Evolutionary conservation across 1,139 yeast genomes (phyloP), one percentile per base, ranked within the genome.

Genomic region (Kodamaea arcana): DNA sequence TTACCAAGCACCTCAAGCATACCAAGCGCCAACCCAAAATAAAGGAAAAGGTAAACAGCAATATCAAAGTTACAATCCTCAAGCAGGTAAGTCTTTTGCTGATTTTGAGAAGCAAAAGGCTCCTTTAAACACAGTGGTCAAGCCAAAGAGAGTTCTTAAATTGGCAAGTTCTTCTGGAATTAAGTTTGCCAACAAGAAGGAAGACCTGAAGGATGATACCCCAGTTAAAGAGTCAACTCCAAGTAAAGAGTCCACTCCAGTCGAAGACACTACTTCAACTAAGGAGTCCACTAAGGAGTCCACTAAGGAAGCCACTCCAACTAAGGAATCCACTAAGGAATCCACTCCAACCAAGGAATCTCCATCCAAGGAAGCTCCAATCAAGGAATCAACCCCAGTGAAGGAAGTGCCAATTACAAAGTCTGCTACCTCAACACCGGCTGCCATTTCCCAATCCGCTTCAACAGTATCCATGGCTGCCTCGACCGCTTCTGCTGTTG

Each of bases 21-120:
- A 55, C 32, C 34, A 44, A 36, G 44, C 31, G 42, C 39, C 50
- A 43, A 27, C 41, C 39, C 48, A 49, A 45, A 47, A 48, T 32
- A 46, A 40, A 30, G 37, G 34, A 29, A n/a, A n/a, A n/a, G n/a
- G n/a, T n/a, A n/a, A n/a, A n/a, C 43, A 47, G 41, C 40, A 56
- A 49, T 54, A 58, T 37, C 40, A 23, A 22, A 37, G 40, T 29
- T 23, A 52, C 34, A 44, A 45, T 45, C 45, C 45, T 46, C 47
- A 66, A n/a, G 68, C 65, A 40, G 94, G 92, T 34, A 80, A 86
- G 88, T 79, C 94, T 26, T 72, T 88, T 51, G 95, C 88, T 39
- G 95, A 88, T 54, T 87, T 80, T 65, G 85, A 86, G 61, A 83
- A 82, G 56, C 82, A 81, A 59, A 77, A 81, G 54, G 67, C 63